Conservation (phyloP, 805 yeast species). For the Wilhelminamyces savonicus region DNA sequence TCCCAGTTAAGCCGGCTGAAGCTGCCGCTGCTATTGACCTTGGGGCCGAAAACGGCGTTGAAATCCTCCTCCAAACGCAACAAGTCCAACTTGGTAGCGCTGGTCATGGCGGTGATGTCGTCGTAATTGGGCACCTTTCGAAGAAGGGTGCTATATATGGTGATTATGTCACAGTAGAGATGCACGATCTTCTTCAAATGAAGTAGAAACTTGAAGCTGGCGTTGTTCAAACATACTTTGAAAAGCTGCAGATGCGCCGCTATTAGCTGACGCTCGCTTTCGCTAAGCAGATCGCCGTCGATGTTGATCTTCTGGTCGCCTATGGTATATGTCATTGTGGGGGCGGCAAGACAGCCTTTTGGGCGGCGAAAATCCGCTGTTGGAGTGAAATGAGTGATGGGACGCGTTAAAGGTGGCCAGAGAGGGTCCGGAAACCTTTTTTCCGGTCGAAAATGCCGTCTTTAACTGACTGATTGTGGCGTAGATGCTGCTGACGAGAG, state of each 20-base stretch:
- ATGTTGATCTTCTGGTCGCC: slow-evolving; percentile 26
- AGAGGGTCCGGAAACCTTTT: no score
- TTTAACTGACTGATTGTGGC: no score
- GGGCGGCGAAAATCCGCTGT: no score
- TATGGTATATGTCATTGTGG: slow-evolving; percentile 31
- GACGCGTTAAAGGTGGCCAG: no score
- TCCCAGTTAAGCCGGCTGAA: slow-evolving; percentile 14
- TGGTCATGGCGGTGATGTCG: slow-evolving; percentile 31
- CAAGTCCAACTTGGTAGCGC: slow-evolving; percentile 12
- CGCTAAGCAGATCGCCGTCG: slow-evolving; percentile 10
- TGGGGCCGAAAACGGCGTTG: slow-evolving; percentile 19
- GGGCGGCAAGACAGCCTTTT: background rate
- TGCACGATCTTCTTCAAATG: slow-evolving; percentile 28
- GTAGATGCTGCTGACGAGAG: no score
- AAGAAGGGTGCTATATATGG: slow-evolving; percentile 33
- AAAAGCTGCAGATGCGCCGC: slow-evolving; percentile 23
- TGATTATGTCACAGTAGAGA: slow-evolving; percentile 30
- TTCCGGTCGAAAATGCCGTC: no score
- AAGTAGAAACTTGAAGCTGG: slow-evolving; percentile 18
- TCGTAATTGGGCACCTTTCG: slow-evolving; percentile 35
- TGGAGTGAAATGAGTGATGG: no score
- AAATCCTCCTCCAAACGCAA: slow-evolving; percentile 25
- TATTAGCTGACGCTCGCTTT: slow-evolving; percentile 20
- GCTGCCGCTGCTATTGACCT: no score
- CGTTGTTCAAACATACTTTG: slow-evolving; percentile 26